These are phyloP conservation scores for Ceratobasidium sp. DNA, from an alignment of 1,284 basidiomycete genomes.

Conservation along the genomic window DNA sequence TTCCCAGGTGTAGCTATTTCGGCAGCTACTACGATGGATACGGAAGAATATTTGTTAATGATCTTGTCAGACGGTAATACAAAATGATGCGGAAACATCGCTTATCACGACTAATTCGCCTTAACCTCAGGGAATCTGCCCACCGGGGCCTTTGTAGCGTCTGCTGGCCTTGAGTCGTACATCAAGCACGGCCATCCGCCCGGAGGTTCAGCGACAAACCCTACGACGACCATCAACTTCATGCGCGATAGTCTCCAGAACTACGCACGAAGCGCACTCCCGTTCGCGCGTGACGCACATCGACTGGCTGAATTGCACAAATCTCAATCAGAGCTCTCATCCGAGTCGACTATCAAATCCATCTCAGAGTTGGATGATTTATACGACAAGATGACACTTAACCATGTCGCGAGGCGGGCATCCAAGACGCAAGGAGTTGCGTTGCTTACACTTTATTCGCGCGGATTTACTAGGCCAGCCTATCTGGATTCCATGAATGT, in stretches of 20 bases:
- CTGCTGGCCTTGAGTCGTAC: slow-evolving; percentile 91
- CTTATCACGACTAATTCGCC: neutral
- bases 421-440: slow-evolving; percentile 93
- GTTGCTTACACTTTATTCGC: slow-evolving; percentile 86
- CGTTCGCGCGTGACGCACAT: slow-evolving; percentile 67
- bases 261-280: slow-evolving; percentile 76
- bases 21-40: no score
- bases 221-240: slow-evolving; percentile 61
- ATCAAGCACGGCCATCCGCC: slow-evolving; percentile 73
- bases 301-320: slow-evolving; percentile 44
- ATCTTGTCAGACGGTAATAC: slow-evolving; percentile 68
- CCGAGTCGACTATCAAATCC: slow-evolving; percentile 49
- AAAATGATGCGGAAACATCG: no score
- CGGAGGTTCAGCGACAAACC: slow-evolving; percentile 49
- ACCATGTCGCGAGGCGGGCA: slow-evolving; percentile 87
- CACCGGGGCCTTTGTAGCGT: slow-evolving; percentile 90
- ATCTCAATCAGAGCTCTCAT: slow-evolving; percentile 35
- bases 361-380: slow-evolving; percentile 72
- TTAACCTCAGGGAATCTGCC: slow-evolving; percentile 68
- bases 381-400: slow-evolving; percentile 87
- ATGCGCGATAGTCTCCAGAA: slow-evolving; percentile 72
- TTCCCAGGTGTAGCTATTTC: no score
- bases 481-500: slow-evolving; percentile 46
- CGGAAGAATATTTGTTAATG: slow-evolving; percentile 64
- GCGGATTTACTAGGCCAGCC: slow-evolving; percentile 71